These are phyloP conservation scores for Fragilaria crotonensis DNA, from an alignment of 108 stramenopile genomes.

Conservation along the genomic window DNA sequence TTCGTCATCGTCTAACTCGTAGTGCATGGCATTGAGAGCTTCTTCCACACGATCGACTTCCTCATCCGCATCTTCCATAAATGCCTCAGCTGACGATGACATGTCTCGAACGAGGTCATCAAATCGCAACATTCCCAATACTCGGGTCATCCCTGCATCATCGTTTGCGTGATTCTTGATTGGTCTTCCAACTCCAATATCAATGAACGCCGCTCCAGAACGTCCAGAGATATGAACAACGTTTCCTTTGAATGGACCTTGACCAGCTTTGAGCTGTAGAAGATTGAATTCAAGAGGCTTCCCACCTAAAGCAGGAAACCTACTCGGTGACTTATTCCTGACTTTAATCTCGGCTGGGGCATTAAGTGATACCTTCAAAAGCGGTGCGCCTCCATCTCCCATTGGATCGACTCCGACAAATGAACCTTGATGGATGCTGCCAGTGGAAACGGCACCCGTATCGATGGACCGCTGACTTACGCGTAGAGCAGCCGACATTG, in stretches of 20 bases:
- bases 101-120: constrained; percentile 31
- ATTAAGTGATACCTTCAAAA: constrained; percentile 58
- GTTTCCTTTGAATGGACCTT: constrained; percentile 57
- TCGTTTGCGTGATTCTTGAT: constrained; percentile 19
- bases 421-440: constrained; percentile 52
- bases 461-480: constrained; percentile 51
- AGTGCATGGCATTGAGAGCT: constrained; percentile 1
- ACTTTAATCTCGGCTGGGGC: constrained; percentile 31
- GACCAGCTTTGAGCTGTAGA: constrained; percentile 45
- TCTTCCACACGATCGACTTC: constrained; percentile 16
- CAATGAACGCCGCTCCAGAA: constrained; percentile 62
- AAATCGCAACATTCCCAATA: constrained; percentile 61
- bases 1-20: constrained; percentile 15
- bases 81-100: not conserved
- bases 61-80: constrained; percentile 11
- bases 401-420: constrained; percentile 54
- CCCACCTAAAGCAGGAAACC: not conserved
- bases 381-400: constrained; percentile 61
- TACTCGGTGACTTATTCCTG: constrained; percentile 6
- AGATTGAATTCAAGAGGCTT: constrained; percentile 19
- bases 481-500: constrained; percentile 64
- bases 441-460: constrained; percentile 37
- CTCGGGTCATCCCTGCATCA: constrained; percentile 34
- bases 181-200: constrained; percentile 56
- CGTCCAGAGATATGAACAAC: constrained; percentile 54